phyloP scores from a whole-genome alignment of 257 asterid species.

The Orobanche coerulescens region DNA sequence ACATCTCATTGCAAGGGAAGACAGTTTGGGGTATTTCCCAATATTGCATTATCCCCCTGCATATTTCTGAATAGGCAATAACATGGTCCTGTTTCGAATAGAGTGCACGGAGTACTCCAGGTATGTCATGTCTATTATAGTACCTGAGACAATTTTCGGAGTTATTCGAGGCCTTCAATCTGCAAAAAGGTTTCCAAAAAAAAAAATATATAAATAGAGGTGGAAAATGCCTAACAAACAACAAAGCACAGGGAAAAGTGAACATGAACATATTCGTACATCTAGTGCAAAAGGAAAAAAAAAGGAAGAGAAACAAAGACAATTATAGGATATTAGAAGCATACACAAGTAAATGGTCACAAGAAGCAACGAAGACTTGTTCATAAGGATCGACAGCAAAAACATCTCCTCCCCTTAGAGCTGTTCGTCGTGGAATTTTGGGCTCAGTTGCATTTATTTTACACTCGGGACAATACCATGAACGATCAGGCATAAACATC shows the following conservation, averaged over 20 bases:
- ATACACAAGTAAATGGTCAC: slow-evolving; percentile 82
- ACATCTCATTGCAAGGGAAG: slow-evolving; percentile 24
- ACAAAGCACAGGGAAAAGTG: slow-evolving; percentile 17
- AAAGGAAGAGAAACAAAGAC: slow-evolving; percentile 11
- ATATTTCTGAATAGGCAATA: slow-evolving; percentile 48
- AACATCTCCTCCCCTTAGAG: slow-evolving; percentile 51
- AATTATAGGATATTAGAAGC: slow-evolving; percentile 27
- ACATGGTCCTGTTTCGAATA: slow-evolving; percentile 33
- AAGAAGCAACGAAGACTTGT: slow-evolving; percentile 60
- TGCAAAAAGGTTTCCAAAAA: slow-evolving; percentile 28
- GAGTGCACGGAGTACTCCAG: slow-evolving; percentile 46
- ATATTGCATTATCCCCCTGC: slow-evolving; percentile 53
- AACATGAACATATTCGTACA: slow-evolving; percentile 11
- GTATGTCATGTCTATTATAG: slow-evolving; percentile 50
- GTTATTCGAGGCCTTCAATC: slow-evolving; percentile 40
- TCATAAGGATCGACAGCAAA: slow-evolving; percentile 58
- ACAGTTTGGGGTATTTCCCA: slow-evolving; percentile 46
- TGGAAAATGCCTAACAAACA: slow-evolving; percentile 7
- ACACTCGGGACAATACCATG: slow-evolving; percentile 93
- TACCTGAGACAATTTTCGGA: slow-evolving; percentile 42
- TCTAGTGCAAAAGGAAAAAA: slow-evolving; percentile 15
- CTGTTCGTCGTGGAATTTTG: slow-evolving; percentile 34
- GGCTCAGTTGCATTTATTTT: slow-evolving; percentile 46
- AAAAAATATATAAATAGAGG: slow-evolving; percentile 19
- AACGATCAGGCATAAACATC: slow-evolving; percentile 52